Evolutionary conservation across 306 rosid species (phyloP), one percentile per base, ranked within the genome.

Genomic region (Rosa persica): DNA sequence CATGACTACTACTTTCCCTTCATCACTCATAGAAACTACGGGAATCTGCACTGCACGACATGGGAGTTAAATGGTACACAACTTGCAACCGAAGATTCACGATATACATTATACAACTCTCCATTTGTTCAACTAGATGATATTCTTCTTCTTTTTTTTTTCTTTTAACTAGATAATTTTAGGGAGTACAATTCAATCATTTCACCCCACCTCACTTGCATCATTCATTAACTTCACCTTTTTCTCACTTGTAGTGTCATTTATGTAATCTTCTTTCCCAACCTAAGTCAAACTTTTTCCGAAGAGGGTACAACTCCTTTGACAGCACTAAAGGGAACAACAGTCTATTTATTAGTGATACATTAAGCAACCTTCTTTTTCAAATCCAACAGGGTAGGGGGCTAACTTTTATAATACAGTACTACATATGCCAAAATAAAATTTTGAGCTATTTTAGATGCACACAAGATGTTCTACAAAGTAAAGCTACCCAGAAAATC

Each of bases 41-140:
- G 97, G 97, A 77, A 94, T 86, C 82, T 86, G 90, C 96, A 94
- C 94, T 90, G 87, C 61, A 80, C 83, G 57, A 64, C 51, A 84
- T 60, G 70, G 67, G 39, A 74, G 74, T 67, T 48, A 67, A 48
- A 67, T 69, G 72, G 34, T 38, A 73, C 78, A 58, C 48, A 27
- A 42, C 5, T 22, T 40, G n/a, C 39, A 40, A 34, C 23, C n/a
- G 36, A 51, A 12, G 9, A 16, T 54, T 39, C 36, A 39, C 6
- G 38, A 27, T n/a, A 22, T 42, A 72, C 38, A n/a, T 54, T 54
- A 54, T n/a, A 66, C 66, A 52, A 54, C 58, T 38, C 15, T 36
- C 5, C 2, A 5, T n/a, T 54, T 52, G 67, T 38, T n/a, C 13
- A 54, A 38, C 65, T 52, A 36, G 49, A 22, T 13, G 25, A 38